These are phyloP conservation scores for Colletotrichum caudatum DNA, from an alignment of 2,329 filamentous ascomycete species.

Conservation along the genomic window DNA sequence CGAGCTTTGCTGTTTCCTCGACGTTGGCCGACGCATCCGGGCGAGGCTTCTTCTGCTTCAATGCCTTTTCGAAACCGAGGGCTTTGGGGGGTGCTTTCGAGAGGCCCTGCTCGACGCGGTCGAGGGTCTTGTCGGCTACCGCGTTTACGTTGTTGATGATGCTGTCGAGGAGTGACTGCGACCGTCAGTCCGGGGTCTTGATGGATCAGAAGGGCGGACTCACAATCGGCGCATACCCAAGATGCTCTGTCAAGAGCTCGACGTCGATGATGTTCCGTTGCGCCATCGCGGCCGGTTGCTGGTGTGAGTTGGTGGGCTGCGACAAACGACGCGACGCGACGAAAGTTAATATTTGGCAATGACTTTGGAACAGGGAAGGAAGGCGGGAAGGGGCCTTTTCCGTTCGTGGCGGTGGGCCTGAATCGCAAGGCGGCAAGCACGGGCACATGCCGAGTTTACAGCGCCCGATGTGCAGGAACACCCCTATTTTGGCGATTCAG, in stretches of 20 bases:
- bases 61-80: conserved; percentile 76
- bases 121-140: conserved; percentile 88
- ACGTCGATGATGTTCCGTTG: conserved; percentile 61
- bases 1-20: conserved; percentile 61
- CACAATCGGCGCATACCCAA: conserved; percentile 93
- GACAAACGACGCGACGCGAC: conserved; percentile 39
- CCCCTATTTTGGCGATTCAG: conserved; percentile 19
- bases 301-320: conserved; percentile 11
- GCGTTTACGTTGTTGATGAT: conserved; percentile 98
- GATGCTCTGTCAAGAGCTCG: conserved; percentile 90
- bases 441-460: conserved; percentile 8
- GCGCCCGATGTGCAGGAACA: conserved; percentile 10
- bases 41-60: conserved; percentile 46
- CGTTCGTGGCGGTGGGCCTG: conserved; percentile 15
- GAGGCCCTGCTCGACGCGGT: conserved; percentile 87
- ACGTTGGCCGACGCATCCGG: conserved; percentile 52
- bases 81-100: conserved; percentile 77
- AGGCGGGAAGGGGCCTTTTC: neutral
- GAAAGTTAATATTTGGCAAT: conserved; percentile 39
- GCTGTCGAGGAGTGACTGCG: conserved; percentile 91
- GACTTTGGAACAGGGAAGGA: conserved; percentile 19
- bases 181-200: conserved; percentile 24
- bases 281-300: conserved; percentile 24
- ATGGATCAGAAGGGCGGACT: conserved; percentile 51
- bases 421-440: conserved; percentile 36